These are phyloP conservation scores for Leucaena leucocephala DNA, from an alignment of 306 rosid genomes.

Conservation along the genomic window DNA sequence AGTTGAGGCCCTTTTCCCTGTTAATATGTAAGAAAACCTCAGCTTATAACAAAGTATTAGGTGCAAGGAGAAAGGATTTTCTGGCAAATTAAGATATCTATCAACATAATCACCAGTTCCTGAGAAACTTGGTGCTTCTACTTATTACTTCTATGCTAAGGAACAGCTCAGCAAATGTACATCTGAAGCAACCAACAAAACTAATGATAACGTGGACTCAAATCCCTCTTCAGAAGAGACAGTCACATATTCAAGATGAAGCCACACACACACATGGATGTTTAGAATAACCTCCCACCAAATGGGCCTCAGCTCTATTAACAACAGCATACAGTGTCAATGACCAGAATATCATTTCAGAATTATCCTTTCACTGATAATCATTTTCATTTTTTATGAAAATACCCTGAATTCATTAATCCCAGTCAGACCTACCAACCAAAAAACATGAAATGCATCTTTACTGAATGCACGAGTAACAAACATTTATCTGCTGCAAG, in stretches of 20 bases:
- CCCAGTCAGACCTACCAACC: background rate
- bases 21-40: constrained; percentile 22
- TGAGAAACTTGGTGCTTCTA: background rate
- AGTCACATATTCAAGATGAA: constrained; percentile 1
- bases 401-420: background rate
- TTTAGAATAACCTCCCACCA: constrained; percentile 15
- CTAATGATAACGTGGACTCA: background rate
- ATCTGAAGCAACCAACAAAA: constrained; percentile 11
- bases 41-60: constrained; percentile 8
- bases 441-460: background rate
- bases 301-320: constrained; percentile 2
- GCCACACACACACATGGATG: background rate
- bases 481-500: constrained; percentile 7
- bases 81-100: background rate
- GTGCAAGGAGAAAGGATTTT: background rate
- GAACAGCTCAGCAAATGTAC: background rate
- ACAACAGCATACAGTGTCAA: constrained; percentile 1
- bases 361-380: background rate
- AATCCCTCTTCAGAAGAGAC: background rate
- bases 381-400: background rate
- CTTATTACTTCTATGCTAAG: background rate
- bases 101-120: background rate
- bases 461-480: background rate
- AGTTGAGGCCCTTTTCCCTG: constrained; percentile 67
- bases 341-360: background rate